Conservation (phyloP, 805 yeast species). For the Candida anglica region DNA sequence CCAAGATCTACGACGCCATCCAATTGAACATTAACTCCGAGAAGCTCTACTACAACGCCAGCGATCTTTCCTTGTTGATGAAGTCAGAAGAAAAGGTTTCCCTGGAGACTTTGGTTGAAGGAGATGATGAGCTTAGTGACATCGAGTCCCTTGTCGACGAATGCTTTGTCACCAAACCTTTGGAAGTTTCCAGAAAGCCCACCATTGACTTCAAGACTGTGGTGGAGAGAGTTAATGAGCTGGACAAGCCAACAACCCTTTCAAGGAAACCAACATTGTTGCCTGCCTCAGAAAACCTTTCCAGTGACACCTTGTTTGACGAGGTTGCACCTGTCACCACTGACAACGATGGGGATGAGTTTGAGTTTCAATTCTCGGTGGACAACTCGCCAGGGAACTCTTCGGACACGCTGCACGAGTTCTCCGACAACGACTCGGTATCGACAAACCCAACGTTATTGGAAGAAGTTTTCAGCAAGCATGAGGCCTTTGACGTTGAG, state of each 20-base stretch:
- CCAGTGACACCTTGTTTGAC: conserved; percentile 10
- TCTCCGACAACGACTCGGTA: conserved; percentile 21
- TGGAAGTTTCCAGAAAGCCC: conserved; percentile 6
- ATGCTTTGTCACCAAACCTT: conserved; percentile 8
- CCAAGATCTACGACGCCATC: conserved; percentile 31
- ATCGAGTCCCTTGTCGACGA: not conserved
- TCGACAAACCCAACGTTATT: conserved; percentile 27
- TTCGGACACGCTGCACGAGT: conserved; percentile 6
- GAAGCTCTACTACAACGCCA: conserved; percentile 25
- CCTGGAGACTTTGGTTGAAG: conserved; percentile 13
- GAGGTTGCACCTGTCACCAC: conserved; percentile 1
- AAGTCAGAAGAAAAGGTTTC: conserved; percentile 8
- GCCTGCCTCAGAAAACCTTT: conserved; percentile 5
- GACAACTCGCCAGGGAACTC: no score
- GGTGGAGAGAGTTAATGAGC: not conserved
- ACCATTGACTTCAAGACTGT: not conserved
- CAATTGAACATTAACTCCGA: conserved; percentile 15
- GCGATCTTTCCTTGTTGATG: conserved; percentile 21
- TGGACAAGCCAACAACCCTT: conserved; percentile 5
- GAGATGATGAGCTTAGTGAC: conserved; percentile 9
- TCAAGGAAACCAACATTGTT: conserved; percentile 7
- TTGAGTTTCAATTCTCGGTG: not conserved
- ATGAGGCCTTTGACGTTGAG: conserved; percentile 1
- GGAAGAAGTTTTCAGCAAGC: conserved; percentile 4
- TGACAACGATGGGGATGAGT: conserved; percentile 1